Evolutionary conservation across 306 rosid species (phyloP), one percentile per base, ranked within the genome.

Genomic region (Dryas octopetala): DNA sequence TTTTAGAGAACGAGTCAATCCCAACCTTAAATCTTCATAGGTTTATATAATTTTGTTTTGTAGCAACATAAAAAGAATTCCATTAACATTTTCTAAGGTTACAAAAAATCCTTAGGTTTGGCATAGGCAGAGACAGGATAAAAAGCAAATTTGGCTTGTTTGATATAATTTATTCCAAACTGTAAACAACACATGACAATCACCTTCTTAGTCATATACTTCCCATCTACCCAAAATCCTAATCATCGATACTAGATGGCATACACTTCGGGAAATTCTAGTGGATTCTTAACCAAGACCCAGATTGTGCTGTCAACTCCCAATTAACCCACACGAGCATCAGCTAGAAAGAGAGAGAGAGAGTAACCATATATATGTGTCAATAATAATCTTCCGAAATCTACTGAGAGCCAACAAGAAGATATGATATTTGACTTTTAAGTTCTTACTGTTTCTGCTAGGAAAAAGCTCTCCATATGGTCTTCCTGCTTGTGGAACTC

Each of bases 391-490:
- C 73, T 68, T 63, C 43, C 64, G 26, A 64, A 53, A 44, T 66
- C 47, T 23, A 8, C 38, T 9, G 41, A 26, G 48, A 65, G 26
- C 62, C 64, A 68, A 70, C 51, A 62, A 46, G 52, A 66, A 67
- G 74, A 73, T 59, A 48, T 5, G 9, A 13, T 10, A 15, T 8
- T 53, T 17, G 50, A 40, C 3, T 23, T 41, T 14, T 4, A 67
- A 55, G 70, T 80, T 68, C 91, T 84, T 83, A 91, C 98, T 3
- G 98, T 94, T 87, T 94, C 98, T 32, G 98, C 96, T 32, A 94
- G 86, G 83, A 94, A 94, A 84, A 94, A 94, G 85, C 98, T 94
- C 83, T 94, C 98, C 98, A 94, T 94, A 83, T 94, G 96, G 74
- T 94, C 98, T 83, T 94, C 97, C 78, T 94, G 93, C 74, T 78